A percentile compares a stretch with the other conserved stretches of the same genome.
These are phyloP conservation scores for Bipolaris zeicola DNA, from an alignment of 2,329 filamentous ascomycete genomes.

Conservation along the genomic window DNA sequence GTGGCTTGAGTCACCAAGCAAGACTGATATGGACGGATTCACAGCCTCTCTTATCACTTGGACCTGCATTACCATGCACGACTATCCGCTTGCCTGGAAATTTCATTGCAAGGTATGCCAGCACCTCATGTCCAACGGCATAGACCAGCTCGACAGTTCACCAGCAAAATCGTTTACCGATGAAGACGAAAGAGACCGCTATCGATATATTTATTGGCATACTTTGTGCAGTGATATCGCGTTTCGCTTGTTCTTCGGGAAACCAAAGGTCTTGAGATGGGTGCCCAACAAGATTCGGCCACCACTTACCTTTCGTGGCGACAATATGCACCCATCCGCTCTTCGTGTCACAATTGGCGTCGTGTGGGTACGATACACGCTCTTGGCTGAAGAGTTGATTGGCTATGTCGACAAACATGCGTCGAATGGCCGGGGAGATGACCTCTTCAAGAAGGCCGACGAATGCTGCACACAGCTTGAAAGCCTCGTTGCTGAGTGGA, in stretches of 20 bases:
- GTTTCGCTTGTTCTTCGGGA: slow-evolving; percentile 37
- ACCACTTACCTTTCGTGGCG: slow-evolving; percentile 23
- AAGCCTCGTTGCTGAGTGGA: slow-evolving; percentile 18
- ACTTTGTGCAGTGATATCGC: slow-evolving; percentile 30
- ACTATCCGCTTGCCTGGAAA: slow-evolving; percentile 39
- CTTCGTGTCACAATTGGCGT: slow-evolving; percentile 21
- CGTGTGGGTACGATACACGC: slow-evolving; percentile 30
- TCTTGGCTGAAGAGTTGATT: slow-evolving; percentile 27
- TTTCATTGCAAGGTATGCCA: slow-evolving; percentile 39
- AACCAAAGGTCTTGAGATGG: slow-evolving; percentile 32
- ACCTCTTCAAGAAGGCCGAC: slow-evolving; percentile 19
- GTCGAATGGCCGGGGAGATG: background rate
- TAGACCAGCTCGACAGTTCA: slow-evolving; percentile 28
- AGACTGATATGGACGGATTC: slow-evolving; percentile 26
- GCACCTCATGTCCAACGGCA: slow-evolving; percentile 24
- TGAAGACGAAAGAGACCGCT: slow-evolving; percentile 22
- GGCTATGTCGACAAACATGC: slow-evolving; percentile 22
- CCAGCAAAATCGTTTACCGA: slow-evolving; percentile 30
- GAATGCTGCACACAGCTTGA: slow-evolving; percentile 26
- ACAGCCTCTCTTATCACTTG: slow-evolving; percentile 31
- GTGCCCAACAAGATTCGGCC: slow-evolving; percentile 24
- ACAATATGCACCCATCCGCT: slow-evolving; percentile 27
- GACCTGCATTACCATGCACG: slow-evolving; percentile 34
- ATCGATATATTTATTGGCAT: slow-evolving; percentile 34
- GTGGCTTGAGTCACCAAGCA: slow-evolving; percentile 28